Conservation (phyloP, 768 basidiomycete genomes). For the Mycena haematopus region DNA sequence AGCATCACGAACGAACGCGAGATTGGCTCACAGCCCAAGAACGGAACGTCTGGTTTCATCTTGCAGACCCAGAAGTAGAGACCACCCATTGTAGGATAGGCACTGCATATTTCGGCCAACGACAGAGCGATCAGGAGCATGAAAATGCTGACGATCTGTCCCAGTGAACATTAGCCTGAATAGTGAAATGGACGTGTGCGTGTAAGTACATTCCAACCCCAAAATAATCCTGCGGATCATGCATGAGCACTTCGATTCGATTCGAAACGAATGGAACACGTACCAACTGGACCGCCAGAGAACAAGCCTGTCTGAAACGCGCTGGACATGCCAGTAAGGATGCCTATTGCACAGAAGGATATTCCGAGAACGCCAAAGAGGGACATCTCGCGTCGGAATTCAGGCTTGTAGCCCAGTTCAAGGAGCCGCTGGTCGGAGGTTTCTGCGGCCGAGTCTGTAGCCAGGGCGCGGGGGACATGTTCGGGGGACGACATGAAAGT, state of each 20-base stretch:
- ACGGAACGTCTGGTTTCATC: constrained; percentile 60
- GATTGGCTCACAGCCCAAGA: constrained; percentile 54
- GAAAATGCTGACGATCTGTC: constrained; percentile 57
- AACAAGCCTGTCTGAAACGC: constrained; percentile 66
- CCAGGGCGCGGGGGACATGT: constrained; percentile 24
- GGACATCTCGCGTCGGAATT: constrained; percentile 66
- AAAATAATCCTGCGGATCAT: constrained; percentile 48
- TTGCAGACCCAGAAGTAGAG: constrained; percentile 70
- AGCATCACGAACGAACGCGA: background rate
- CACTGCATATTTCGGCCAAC: constrained; percentile 64
- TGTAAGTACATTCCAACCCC: constrained; percentile 70
- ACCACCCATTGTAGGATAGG: constrained; percentile 64
- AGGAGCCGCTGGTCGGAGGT: constrained; percentile 50
- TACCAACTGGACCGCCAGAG: constrained; percentile 61
- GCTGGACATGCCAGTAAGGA: constrained; percentile 65
- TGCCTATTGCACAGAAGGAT: constrained; percentile 66
- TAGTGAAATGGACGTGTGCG: background rate
- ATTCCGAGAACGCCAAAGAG: constrained; percentile 64
- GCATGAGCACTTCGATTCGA: background rate
- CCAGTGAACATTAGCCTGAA: constrained; percentile 30
- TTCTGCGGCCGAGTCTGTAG: constrained; percentile 17
- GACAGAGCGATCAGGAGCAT: constrained; percentile 64
- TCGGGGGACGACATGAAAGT: constrained; percentile 12
- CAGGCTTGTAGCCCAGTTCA: constrained; percentile 60
- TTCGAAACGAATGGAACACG: background rate